These are phyloP conservation scores for Pseudogymnoascus sp. DNA, from an alignment of 2,329 filamentous ascomycete genomes.

Conservation along the genomic window DNA sequence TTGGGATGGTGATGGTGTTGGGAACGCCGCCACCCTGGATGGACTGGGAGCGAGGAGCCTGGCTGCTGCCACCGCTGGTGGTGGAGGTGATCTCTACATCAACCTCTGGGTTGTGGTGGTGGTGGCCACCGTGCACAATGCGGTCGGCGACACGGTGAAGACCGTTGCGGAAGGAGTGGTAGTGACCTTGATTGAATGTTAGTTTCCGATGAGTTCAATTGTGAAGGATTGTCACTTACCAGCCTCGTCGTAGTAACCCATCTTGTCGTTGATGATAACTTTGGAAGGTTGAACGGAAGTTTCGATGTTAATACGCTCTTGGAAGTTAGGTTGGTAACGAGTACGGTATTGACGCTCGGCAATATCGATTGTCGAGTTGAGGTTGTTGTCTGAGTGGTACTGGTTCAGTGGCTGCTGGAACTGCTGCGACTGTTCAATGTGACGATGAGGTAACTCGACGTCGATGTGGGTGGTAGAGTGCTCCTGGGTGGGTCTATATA, in stretches of 20 bases:
- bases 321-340: conserved; percentile 47
- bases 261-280: conserved; percentile 38
- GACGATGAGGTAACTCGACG: conserved; percentile 35
- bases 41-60: neutral
- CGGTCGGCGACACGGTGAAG: conserved; percentile 58
- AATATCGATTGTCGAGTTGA: conserved; percentile 43
- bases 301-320: conserved; percentile 48
- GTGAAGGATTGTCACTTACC: conserved; percentile 23
- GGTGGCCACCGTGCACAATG: conserved; percentile 55
- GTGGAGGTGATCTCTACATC: conserved; percentile 22
- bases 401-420: conserved; percentile 58
- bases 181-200: conserved; percentile 44
- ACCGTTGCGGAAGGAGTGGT: conserved; percentile 67
- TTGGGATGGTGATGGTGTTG: conserved; percentile 95
- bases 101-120: conserved; percentile 34
- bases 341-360: conserved; percentile 60
- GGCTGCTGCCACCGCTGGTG: conserved; percentile 16
- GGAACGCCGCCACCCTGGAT: conserved; percentile 32
- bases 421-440: conserved; percentile 21
- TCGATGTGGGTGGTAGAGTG: conserved; percentile 41
- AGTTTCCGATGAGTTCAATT: neutral
- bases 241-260: conserved; percentile 76
- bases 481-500: conserved; percentile 30
- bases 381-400: conserved; percentile 39
- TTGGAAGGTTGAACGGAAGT: conserved; percentile 29